Percentiles rank a stretch among this genome's conserved stretches.
Evolutionary conservation across 805 yeast species (phyloP).

Genomic region (Nakazawaea anatomiae): DNA sequence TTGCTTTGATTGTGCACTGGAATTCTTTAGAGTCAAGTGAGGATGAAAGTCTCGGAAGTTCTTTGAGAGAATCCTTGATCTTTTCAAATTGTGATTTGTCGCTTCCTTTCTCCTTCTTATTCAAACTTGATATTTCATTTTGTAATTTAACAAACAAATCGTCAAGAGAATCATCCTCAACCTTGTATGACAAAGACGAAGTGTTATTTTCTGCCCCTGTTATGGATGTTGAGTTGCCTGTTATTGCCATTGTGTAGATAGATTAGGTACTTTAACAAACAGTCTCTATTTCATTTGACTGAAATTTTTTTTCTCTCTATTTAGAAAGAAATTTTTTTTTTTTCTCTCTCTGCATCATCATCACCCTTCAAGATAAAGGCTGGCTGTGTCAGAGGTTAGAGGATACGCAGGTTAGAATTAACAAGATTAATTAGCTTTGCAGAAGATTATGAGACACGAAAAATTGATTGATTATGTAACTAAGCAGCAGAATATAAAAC

Average conservation of each 20-base stretch:
- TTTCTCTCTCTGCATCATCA: too few species aligned
- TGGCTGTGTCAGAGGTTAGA: too few species aligned
- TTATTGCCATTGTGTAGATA: not conserved
- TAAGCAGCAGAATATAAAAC: too few species aligned
- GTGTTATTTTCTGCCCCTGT: not conserved
- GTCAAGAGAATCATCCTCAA: constrained; percentile 16
- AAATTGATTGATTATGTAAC: too few species aligned
- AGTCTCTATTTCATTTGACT: too few species aligned
- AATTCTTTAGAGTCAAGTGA: constrained; percentile 19
- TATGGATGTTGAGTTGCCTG: not conserved
- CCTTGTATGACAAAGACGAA: too few species aligned
- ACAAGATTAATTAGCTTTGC: too few species aligned
- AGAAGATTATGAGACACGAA: too few species aligned
- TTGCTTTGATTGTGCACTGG: constrained; percentile 8
- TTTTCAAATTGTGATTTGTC: constrained; percentile 23
- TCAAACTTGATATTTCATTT: constrained; percentile 9
- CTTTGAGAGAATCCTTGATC: constrained; percentile 29
- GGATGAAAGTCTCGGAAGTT: constrained; percentile 34
- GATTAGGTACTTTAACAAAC: not conserved
- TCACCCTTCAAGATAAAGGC: too few species aligned
- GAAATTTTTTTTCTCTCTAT: too few species aligned
- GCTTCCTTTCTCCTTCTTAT: not conserved
- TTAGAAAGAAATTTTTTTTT: too few species aligned
- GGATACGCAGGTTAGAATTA: too few species aligned
- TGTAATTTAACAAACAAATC: constrained; percentile 27